Evolutionary conservation across 495 filamentous ascomycete species (phyloP), one percentile per base, ranked within the genome.

Genomic region (Lophium mytilinum): DNA sequence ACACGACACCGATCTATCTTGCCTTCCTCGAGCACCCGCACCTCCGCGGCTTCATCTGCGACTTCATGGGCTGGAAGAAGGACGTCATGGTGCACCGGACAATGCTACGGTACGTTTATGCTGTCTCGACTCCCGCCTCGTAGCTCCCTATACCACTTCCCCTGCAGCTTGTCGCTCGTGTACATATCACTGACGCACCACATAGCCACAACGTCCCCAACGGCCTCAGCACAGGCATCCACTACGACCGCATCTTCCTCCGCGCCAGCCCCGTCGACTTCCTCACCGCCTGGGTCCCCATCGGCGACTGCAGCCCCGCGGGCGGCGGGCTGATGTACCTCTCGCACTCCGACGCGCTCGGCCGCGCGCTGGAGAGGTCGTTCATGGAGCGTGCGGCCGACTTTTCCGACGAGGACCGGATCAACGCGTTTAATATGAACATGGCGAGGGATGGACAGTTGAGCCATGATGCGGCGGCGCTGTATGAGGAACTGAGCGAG

Each of bases 261-360:
- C 62, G 65, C 11, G 59, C 36, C n/a, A 62, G 65, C 33, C 37
- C 57, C 35, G 47, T 56, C 39, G 55, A 62, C 11, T 68, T 68
- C 50, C 52, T 68, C 24, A 68, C 65, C 9, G 65, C 62, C 36
- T 68, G 65, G 65, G 56, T 68, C n/a, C 65, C 65, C 4, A 62
- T 68, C 19, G 65, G 65, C 30, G 65, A 68, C 51, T 59, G 54
- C 41, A 39, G 54, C 4, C 47, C 54, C 6, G 41, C 46, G 21
- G 62, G 65, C 30, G 65, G 65, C 14, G 65, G 61, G 6, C 49
- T 68, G 21, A 60, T 62, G 55, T 63, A 68, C 40, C 37, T 62
- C 14, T 52, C 62, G 30, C 34, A 65, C 51, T 53, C 45, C 8
- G 41, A 35, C 14, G 52, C 52, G 17, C 39, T 68, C 24, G 65